Base-by-base conservation (phyloP, 75 land plant species). In the Selaginella moellendorffii region DNA sequence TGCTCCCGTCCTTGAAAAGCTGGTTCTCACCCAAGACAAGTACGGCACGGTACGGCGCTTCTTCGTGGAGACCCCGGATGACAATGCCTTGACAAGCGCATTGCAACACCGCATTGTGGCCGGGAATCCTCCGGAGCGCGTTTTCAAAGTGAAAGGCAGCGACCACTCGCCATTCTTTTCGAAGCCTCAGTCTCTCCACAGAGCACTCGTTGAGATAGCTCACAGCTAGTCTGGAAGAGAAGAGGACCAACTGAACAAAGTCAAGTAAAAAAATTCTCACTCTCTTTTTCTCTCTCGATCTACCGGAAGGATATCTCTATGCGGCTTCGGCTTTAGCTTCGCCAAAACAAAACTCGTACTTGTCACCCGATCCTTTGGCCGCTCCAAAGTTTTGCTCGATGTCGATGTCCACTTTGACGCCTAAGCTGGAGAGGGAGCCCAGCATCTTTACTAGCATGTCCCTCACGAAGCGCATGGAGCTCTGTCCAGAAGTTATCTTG, bases 141-240 rank as follows among this genome's bases (percentile, higher is more conserved):
- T 88, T 10, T 83, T 85, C 67, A 77, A 67, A 21, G 30, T 92
- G 0, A 92, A 85, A 73, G 95, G 97, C 52, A 68, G 90, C 36
- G 97, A 91, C 54, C 97, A 92, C 67, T 75, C 87, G 5, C 95
- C 97, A 0, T 92, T 92, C 65, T 92, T 92, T 66, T 92, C 97
- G 31, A 92, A 88, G 68, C 97, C 97, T 24, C 95, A 88, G 52
- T 81, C 87, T 0, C 54, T 92, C 17, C 89, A 89, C 78, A 92
- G 74, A 62, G 61, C 77, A 20, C 65, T 91, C 22, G 71, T 88
- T 17, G 97, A 91, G 65, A 88, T 91, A 36, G 5, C 46, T 14
- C 46, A 36, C n/a, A n/a, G n/a, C n/a, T n/a, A n/a, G n/a, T n/a
- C n/a, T n/a, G n/a, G n/a, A n/a, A n/a, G n/a, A n/a, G n/a, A n/a